Percentiles rank a stretch among this genome's conserved stretches.
These are phyloP conservation scores for Hypoxylon sp. DNA, from an alignment of 2,329 filamentous ascomycete species.

Conservation along the genomic window DNA sequence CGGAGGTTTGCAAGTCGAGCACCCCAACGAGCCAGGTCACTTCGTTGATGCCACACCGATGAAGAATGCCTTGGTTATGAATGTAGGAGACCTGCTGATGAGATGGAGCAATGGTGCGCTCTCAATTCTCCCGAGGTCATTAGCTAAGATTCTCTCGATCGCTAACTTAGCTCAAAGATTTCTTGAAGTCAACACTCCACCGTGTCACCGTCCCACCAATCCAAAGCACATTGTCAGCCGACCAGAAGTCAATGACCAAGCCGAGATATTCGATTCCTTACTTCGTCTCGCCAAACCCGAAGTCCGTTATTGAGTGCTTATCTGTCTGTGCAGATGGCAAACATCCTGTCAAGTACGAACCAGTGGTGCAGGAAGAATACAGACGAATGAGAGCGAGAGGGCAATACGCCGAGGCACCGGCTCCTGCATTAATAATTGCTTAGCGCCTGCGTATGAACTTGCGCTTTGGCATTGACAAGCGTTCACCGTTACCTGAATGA, in stretches of 20 bases:
- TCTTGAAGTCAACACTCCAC: conserved; percentile 65
- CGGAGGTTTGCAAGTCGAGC: conserved; percentile 61
- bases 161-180: conserved; percentile 51
- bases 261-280: conserved; percentile 71
- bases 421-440: conserved; percentile 3
- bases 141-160: conserved; percentile 11
- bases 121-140: not conserved
- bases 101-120: conserved; percentile 57
- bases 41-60: conserved; percentile 56
- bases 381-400: conserved; percentile 48
- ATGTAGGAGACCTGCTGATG: conserved; percentile 57
- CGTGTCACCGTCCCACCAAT: conserved; percentile 62
- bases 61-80: conserved; percentile 53
- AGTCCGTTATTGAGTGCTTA: conserved; percentile 65
- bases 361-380: conserved; percentile 52
- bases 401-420: conserved; percentile 45
- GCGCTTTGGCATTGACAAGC: not conserved
- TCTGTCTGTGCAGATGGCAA: conserved; percentile 58
- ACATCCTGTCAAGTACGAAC: conserved; percentile 63
- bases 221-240: conserved; percentile 53
- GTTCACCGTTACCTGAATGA: not conserved
- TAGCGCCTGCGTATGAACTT: not conserved
- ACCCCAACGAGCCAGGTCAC: conserved; percentile 50
- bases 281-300: conserved; percentile 65
- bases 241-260: conserved; percentile 58